A percentile compares a stretch with the other conserved stretches of the same genome.
Conservation (phyloP, 169 alveolate species). For the Eimeria tenella region DNA sequence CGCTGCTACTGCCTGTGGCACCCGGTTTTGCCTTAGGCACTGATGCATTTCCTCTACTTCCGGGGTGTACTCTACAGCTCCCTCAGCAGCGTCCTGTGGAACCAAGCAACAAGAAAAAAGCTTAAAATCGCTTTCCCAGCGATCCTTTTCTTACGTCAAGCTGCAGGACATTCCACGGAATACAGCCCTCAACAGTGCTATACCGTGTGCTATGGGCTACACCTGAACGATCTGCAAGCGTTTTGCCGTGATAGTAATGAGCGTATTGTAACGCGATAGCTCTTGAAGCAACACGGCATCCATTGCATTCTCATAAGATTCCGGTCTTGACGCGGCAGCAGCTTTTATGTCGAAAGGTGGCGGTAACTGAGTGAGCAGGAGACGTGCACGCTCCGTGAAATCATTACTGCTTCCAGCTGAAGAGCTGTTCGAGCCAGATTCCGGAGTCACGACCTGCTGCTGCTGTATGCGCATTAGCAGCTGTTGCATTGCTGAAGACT, state of each 20-base stretch:
- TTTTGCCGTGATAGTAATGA: constrained; percentile 84
- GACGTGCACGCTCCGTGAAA: constrained; percentile 21
- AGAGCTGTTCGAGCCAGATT: background rate
- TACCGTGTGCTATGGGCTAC: background rate
- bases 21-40: constrained; percentile 88
- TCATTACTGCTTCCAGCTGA: background rate
- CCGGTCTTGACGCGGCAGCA: constrained; percentile 90
- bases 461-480: constrained; percentile 62
- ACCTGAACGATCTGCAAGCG: constrained; percentile 83
- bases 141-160: background rate
- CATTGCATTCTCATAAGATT: constrained; percentile 92
- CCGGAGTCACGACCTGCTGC: constrained; percentile 41
- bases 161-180: background rate
- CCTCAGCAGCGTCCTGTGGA: constrained; percentile 90
- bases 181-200: background rate
- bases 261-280: constrained; percentile 91
- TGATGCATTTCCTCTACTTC: constrained; percentile 90
- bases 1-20: constrained; percentile 91
- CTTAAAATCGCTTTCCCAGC: background rate
- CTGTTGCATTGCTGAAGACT: constrained; percentile 49
- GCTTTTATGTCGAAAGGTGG: constrained; percentile 88
- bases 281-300: constrained; percentile 94
- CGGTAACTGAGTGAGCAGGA: constrained; percentile 88
- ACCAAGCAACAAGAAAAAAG: background rate
- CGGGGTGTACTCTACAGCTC: constrained; percentile 89